These are phyloP conservation scores for Phytophthora tentaculata DNA, from an alignment of 352 stramenopile genomes.

Conservation along the genomic window DNA sequence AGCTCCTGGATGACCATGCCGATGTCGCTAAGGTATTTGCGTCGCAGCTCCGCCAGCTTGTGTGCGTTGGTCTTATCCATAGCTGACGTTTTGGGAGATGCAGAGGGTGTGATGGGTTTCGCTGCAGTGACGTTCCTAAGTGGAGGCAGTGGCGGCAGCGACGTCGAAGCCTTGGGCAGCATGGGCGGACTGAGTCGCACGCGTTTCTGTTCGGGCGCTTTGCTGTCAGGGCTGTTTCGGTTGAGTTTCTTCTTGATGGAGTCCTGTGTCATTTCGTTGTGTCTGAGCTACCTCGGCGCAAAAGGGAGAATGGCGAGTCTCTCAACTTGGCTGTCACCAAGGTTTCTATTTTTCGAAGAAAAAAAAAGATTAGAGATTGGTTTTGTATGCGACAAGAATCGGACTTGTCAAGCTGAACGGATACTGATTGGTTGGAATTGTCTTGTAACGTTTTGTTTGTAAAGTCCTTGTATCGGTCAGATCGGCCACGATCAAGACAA, in stretches of 20 bases:
- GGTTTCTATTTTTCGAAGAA: background rate
- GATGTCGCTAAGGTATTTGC: constrained; percentile 37
- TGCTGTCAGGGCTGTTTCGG: constrained; percentile 3
- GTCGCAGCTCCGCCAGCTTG: constrained; percentile 37
- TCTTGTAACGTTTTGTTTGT: constrained; percentile 6
- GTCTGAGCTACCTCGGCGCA: background rate
- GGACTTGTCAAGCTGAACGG: background rate
- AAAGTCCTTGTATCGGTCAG: background rate
- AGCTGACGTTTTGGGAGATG: background rate
- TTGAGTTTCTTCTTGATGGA: constrained; percentile 16
- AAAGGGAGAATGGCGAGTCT: background rate
- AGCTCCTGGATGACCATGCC: constrained; percentile 43
- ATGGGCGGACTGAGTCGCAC: constrained; percentile 32
- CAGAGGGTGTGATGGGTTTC: background rate
- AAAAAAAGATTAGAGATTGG: background rate
- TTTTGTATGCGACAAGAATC: background rate
- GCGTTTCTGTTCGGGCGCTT: constrained; percentile 25
- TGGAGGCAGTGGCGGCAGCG: constrained; percentile 25
- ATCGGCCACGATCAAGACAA: background rate
- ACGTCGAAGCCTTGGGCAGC: constrained; percentile 5
- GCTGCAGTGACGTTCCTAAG: constrained; percentile 9
- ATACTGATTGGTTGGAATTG: constrained; percentile 10
- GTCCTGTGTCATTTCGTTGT: constrained; percentile 20
- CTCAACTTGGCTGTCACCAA: background rate
- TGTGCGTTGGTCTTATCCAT: constrained; percentile 9